Conservation (phyloP, 352 stramenopile species). For the Paralagenidium karlingii region DNA sequence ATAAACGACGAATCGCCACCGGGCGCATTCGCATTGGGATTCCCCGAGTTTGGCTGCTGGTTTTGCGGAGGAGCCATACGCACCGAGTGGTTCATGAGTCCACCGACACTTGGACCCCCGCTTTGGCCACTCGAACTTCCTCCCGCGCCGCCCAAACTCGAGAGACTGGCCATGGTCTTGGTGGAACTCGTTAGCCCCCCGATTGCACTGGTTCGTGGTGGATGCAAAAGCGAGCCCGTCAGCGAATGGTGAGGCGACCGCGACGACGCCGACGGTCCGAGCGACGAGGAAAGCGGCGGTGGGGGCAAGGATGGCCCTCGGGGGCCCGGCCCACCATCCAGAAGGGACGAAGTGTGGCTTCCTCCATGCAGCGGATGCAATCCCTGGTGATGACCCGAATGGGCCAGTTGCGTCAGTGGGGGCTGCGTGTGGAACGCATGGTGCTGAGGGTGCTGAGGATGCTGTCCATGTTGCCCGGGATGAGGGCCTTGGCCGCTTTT, state of each 20-base stretch:
- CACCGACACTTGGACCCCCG: constrained; percentile 9
- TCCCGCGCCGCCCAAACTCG: not conserved
- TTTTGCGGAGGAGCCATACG: constrained; percentile 29
- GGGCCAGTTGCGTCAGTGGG: constrained; percentile 45
- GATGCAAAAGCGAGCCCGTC: constrained; percentile 53
- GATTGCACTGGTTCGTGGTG: constrained; percentile 26
- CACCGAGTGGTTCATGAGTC: constrained; percentile 43
- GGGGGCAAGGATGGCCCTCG: constrained; percentile 44
- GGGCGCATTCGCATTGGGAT: too few species aligned
- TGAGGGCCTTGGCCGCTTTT: constrained; percentile 24
- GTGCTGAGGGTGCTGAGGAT: constrained; percentile 10
- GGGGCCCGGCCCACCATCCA: constrained; percentile 36
- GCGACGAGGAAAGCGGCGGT: constrained; percentile 36
- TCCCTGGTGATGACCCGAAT: constrained; percentile 22
- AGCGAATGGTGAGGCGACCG: constrained; percentile 58
- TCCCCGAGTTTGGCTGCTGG: too few species aligned
- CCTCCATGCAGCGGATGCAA: constrained; percentile 55
- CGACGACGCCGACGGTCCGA: constrained; percentile 25
- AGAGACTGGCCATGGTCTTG: not conserved
- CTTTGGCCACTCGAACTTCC: constrained; percentile 5
- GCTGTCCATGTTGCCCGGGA: too few species aligned
- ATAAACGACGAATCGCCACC: too few species aligned
- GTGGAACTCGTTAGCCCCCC: constrained; percentile 6
- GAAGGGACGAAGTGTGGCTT: constrained; percentile 12
- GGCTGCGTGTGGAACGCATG: constrained; percentile 59